phyloP scores from a whole-genome alignment of 2,329 filamentous ascomycete genomes.

The Tricladium varicosporioides region DNA sequence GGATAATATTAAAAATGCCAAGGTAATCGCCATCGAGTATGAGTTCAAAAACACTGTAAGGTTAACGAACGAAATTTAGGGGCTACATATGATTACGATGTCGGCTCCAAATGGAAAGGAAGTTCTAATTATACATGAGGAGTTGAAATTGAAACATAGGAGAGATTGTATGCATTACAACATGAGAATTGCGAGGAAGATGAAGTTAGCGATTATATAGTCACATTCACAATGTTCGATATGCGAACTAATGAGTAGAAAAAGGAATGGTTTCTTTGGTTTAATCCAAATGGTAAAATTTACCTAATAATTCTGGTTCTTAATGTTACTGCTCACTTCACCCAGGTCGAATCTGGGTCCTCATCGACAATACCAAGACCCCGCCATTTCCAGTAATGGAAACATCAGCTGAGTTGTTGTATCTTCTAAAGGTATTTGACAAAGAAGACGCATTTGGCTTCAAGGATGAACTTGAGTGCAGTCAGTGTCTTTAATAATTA shows the following conservation, averaged over 20 bases:
- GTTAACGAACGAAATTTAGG: constrained; percentile 23
- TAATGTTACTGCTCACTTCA: constrained; percentile 21
- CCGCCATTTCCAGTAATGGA: constrained; percentile 52
- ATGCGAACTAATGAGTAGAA: constrained; percentile 50
- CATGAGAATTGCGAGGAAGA: constrained; percentile 36
- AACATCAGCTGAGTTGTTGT: constrained; percentile 51
- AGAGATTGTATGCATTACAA: constrained; percentile 43
- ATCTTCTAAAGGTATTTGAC: constrained; percentile 49
- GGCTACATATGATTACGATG: constrained; percentile 50
- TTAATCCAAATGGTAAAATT: constrained; percentile 43
- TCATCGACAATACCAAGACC: constrained; percentile 48
- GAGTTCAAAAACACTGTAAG: background rate
- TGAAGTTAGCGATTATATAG: background rate
- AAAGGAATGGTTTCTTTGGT: constrained; percentile 51
- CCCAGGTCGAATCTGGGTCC: constrained; percentile 43
- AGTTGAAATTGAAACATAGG: constrained; percentile 49
- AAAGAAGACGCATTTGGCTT: constrained; percentile 50
- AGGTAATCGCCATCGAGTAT: constrained; percentile 5
- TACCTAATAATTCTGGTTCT: background rate
- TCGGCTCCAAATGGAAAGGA: constrained; percentile 51
- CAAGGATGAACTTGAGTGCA: constrained; percentile 48
- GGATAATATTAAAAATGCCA: constrained; percentile 19
- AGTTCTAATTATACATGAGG: constrained; percentile 53
- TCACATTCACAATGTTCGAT: constrained; percentile 13
- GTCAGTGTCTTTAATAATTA: constrained; percentile 49